phyloP scores from a whole-genome alignment of 1,139 yeast genomes.

The Tardiomyces digboiensis region DNA sequence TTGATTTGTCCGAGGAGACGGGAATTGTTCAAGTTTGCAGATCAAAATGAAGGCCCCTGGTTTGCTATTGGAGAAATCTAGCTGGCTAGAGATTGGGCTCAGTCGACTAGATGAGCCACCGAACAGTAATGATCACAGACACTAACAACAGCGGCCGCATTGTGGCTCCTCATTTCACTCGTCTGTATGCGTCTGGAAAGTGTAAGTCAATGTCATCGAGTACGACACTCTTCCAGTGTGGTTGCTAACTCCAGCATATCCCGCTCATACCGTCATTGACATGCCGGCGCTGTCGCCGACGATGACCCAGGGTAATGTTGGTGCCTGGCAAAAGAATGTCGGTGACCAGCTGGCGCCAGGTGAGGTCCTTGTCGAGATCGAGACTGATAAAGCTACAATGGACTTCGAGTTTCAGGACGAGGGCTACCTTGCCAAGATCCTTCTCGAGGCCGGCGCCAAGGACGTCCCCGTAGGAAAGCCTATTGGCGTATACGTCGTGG shows the following conservation, averaged over 20 bases:
- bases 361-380: conserved; percentile 92
- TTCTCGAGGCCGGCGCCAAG: conserved; percentile 78
- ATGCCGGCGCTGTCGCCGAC: conserved; percentile 98
- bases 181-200: conserved; percentile 10
- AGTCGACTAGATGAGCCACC: too few species aligned
- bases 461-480: conserved; percentile 93
- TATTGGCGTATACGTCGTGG: conserved; percentile 94
- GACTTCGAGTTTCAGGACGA: conserved; percentile 99
- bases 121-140: too few species aligned
- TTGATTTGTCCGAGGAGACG: too few species aligned
- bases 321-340: conserved; percentile 77
- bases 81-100: too few species aligned
- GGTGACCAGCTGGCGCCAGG: conserved; percentile 89
- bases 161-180: conserved; percentile 7
- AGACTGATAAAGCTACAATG: conserved; percentile 98
- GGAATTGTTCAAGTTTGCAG: too few species aligned
- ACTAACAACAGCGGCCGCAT: conserved; percentile 1
- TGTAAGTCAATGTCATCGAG: conserved; percentile 2
- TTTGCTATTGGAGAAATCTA: too few species aligned
- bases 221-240: background rate
- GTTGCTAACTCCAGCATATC: conserved; percentile 30
- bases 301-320: conserved; percentile 92
- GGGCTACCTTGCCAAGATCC: conserved; percentile 86
- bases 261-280: conserved; percentile 55
- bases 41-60: too few species aligned